Percentiles rank a stretch among this genome's conserved stretches.
Conservation (phyloP, 257 asterid genomes). For the Solanum neorickii region DNA sequence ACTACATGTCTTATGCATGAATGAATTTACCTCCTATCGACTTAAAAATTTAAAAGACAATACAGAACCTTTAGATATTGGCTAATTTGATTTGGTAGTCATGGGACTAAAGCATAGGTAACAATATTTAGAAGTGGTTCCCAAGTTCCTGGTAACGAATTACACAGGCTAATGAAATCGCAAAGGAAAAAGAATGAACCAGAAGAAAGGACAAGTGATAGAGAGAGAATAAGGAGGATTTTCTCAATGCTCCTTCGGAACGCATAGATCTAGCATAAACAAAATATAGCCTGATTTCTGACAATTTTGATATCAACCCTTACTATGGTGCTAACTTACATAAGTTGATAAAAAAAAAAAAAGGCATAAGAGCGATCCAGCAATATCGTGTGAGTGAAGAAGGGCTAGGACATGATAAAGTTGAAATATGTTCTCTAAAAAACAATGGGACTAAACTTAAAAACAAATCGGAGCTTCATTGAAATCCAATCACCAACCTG, state of each 20-base stretch:
- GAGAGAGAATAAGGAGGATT: neutral
- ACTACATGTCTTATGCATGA: neutral
- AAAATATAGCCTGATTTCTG: neutral
- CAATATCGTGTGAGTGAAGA: too few relatives aligned
- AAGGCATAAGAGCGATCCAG: neutral
- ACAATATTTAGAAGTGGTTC: neutral
- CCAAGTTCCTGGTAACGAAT: neutral
- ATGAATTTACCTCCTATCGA: neutral
- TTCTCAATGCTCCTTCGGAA: neutral
- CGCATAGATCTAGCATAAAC: neutral
- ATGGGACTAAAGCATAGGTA: neutral
- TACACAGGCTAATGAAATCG: neutral
- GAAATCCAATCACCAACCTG: neutral
- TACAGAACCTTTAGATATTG: neutral
- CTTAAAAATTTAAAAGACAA: neutral
- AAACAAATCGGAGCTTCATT: neutral
- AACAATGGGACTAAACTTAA: neutral
- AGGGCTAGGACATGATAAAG: neutral
- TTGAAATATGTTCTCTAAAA: neutral
- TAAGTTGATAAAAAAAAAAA: too few relatives aligned
- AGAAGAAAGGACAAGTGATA: neutral
- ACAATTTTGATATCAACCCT: neutral
- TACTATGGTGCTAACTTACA: neutral
- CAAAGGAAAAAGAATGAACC: neutral
- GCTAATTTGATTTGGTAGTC: neutral